Base-by-base conservation (phyloP, 148 eudicot genomes). In the Heliamphora exappendiculata region DNA sequence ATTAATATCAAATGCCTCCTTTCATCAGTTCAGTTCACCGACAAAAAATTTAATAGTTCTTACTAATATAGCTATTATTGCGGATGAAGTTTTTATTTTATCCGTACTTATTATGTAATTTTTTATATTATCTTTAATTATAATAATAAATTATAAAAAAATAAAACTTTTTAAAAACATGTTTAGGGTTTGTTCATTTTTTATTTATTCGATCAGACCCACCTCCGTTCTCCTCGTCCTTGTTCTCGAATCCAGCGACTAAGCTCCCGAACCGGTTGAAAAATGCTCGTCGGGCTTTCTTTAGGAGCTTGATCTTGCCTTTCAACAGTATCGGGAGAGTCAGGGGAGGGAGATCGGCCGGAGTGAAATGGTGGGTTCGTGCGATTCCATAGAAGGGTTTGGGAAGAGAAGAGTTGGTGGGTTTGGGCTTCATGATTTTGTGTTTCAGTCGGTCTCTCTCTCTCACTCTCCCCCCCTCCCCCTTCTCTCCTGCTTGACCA, bases 271-370 rank as follows among this genome's bases (percentile, higher is more conserved):
- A 72, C 34, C 78, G 75, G 54, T 81, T 72, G 16, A 87, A 79
- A 34, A 75, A 71, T 34, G 16, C 64, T 66, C 41, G 69, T 5
- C 39, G 80, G 69, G 80, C 72, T 78, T 76, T 83, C 5, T 84
- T 83, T 2, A 82, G 80, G 58, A 78, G 67, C 60, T 85, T 86
- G 68, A 83, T 75, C 83, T 85, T 87, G 74, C 79, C 82, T 67
- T 77, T 85, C 36, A 75, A 76, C 83, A 82, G 77, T 68, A 55
- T 73, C 3, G 58, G 58, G 3, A 13, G 22, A 5, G 4, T 29
- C 19, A 19, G 1, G 47, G 6, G 63, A 28, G 45, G 36, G 62
- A 4, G 22, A 54, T 39, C 42, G 70, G 6, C n/a, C 31, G 33
- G 0, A 12, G 16, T 7, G 54, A 10, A 58, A 5, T n/a, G 77